phyloP scores from a whole-genome alignment of 2,329 filamentous ascomycete species.

The Colletotrichum trifolii region DNA sequence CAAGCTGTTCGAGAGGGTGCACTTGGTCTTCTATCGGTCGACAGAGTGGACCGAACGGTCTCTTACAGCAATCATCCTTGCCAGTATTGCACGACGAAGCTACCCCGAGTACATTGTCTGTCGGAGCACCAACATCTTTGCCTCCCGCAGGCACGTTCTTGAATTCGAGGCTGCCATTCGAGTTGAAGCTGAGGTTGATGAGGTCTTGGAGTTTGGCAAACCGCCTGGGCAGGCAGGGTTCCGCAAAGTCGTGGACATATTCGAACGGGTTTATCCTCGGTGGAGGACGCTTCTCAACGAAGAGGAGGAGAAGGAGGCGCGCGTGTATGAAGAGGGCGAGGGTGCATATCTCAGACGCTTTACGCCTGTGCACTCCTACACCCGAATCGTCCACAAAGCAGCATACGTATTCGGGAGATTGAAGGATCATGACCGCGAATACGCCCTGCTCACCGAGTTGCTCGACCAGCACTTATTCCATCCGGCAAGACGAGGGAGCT shows the following conservation, averaged over 20 bases:
- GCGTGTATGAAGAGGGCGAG: constrained; percentile 83
- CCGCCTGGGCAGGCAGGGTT: constrained; percentile 73
- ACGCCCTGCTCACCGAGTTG: constrained; percentile 78
- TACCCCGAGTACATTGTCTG: constrained; percentile 94
- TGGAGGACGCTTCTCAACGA: constrained; percentile 80
- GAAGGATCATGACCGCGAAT: constrained; percentile 83
- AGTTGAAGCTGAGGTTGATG: constrained; percentile 84
- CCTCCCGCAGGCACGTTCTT: constrained; percentile 77
- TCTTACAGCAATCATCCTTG: constrained; percentile 91
- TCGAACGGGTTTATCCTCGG: constrained; percentile 80
- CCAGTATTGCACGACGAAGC: constrained; percentile 86
- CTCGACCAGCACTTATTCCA: constrained; percentile 88
- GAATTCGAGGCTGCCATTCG: constrained; percentile 91
- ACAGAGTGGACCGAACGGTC: constrained; percentile 99
- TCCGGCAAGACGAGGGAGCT: constrained; percentile 82
- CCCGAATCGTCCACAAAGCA: constrained; percentile 90
- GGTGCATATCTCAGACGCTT: constrained; percentile 90
- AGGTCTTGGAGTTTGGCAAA: constrained; percentile 82
- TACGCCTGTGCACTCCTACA: constrained; percentile 92
- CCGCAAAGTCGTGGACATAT: constrained; percentile 75
- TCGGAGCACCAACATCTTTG: constrained; percentile 88
- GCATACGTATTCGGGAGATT: constrained; percentile 82
- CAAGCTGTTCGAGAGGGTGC: constrained; percentile 91
- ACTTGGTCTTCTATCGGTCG: constrained; percentile 95
- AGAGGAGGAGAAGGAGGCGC: constrained; percentile 82